Percentiles rank a stretch among this genome's conserved stretches.
phyloP scores from a whole-genome alignment of 257 asterid species.

The Lavandula angustifolia region DNA sequence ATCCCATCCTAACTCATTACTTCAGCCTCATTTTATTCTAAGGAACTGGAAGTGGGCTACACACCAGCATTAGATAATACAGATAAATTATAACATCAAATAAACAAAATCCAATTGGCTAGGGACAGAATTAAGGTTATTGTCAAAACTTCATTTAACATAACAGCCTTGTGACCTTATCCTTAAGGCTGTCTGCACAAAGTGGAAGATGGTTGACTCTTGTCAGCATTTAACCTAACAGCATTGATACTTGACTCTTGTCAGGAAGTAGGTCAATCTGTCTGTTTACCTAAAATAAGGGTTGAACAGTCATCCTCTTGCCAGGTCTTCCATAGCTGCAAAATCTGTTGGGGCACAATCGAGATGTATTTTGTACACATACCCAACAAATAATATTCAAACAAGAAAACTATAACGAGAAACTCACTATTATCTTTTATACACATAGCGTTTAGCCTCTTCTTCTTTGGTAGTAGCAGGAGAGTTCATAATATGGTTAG shows the following conservation, averaged over 20 bases:
- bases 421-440: neutral
- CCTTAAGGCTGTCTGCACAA: neutral
- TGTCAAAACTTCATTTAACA: neutral
- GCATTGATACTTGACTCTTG: neutral
- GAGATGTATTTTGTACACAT: too few relatives aligned
- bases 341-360: neutral
- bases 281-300: neutral
- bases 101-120: slow-evolving; percentile 2
- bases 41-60: neutral
- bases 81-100: neutral
- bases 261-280: neutral
- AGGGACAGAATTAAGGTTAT: neutral
- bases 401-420: too few relatives aligned
- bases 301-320: neutral
- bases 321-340: neutral
- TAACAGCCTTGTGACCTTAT: neutral
- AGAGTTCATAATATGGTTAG: neutral
- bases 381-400: too few relatives aligned
- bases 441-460: neutral
- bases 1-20: neutral
- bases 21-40: neutral
- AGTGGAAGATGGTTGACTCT: neutral
- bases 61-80: neutral
- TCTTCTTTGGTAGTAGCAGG: neutral
- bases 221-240: too few relatives aligned